Base-by-base conservation (phyloP, 2,329 filamentous ascomycete species). In the Botrytis squamosa region DNA sequence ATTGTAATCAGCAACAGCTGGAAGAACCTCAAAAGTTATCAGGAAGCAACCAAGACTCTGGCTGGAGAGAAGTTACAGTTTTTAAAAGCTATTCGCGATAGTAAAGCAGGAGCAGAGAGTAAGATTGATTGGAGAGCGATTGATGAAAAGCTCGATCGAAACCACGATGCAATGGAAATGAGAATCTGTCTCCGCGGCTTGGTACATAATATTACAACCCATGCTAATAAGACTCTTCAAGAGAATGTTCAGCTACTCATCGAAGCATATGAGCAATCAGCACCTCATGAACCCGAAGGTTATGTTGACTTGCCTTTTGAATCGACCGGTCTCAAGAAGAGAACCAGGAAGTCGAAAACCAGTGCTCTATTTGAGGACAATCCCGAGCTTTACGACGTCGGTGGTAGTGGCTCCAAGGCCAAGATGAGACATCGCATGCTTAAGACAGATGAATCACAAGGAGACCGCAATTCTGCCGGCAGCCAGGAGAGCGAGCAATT, bases 91-190 rank as follows among this genome's bases (percentile, higher is more conserved):
- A 84, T 89, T 52, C 80, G 84, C 12, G 82, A 83, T 22, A 83
- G 82, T 4, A 81, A 81, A 2, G 85, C 82, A 1, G 77, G 79
- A 14, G 80, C 75, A 1, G 87, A 89, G 70, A 76, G 79, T 14
- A 85, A 85, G 65, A 87, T 89, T 59, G 84, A 84, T 0, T 90
- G 88, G 88, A 76, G 79, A 52, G 81, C 79, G 38, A 78, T 89
- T 40, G 82, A 85, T 71, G 82, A 83, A 57, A 75, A 79, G 9
- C 85, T 84, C 71, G 82, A 84, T 59, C 78, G 77, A n/a, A 82
- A 79, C 46, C 85, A 83, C 81, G 76, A 75, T 42, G 72, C 74
- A 18, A 77, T 79, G 70, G 78, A 79, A 38, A 71, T 78, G 49
- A 81, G 77, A 65, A 68, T 79, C 38, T 80, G 78, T 44, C 81